Evolutionary conservation across 805 yeast genomes (phyloP).

Genomic region (Jamesozyma hellenica): DNA sequence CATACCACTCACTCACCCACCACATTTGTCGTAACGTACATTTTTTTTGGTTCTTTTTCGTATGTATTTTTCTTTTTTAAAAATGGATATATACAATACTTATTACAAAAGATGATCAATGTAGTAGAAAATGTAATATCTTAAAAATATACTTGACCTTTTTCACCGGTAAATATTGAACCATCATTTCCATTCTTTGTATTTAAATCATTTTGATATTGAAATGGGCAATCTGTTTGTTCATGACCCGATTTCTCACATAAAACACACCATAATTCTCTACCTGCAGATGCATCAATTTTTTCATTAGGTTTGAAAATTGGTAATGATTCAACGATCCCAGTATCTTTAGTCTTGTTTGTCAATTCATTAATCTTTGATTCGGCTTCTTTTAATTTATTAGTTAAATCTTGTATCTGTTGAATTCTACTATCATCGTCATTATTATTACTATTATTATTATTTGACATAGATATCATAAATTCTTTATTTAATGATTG

Average conservation of each 20-base stretch:
- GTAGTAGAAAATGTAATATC: no score
- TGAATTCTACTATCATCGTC: slow-evolving; percentile 4
- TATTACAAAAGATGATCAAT: no score
- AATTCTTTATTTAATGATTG: slow-evolving; percentile 22
- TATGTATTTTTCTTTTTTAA: no score
- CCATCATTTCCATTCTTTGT: background rate
- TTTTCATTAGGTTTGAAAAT: slow-evolving; percentile 19
- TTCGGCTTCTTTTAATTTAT: slow-evolving; percentile 25
- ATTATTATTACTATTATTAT: slow-evolving; percentile 6
- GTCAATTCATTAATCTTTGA: background rate
- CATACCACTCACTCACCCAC: no score
- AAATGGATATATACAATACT: no score
- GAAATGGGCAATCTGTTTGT: slow-evolving; percentile 71
- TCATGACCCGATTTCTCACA: slow-evolving; percentile 89
- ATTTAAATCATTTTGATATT: slow-evolving; percentile 1
- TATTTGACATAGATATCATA: slow-evolving; percentile 9
- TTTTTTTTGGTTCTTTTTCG: no score
- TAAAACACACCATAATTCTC: slow-evolving; percentile 79
- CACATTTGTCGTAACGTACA: no score
- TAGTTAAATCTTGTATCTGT: slow-evolving; percentile 24
- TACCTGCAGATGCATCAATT: slow-evolving; percentile 57
- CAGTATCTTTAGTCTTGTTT: no score
- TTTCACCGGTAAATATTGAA: no score
- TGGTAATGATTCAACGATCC: slow-evolving; percentile 21
- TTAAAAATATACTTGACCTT: no score